Conservation (phyloP, 2,329 filamentous ascomycete species). For the Huntiella abstrusa region DNA sequence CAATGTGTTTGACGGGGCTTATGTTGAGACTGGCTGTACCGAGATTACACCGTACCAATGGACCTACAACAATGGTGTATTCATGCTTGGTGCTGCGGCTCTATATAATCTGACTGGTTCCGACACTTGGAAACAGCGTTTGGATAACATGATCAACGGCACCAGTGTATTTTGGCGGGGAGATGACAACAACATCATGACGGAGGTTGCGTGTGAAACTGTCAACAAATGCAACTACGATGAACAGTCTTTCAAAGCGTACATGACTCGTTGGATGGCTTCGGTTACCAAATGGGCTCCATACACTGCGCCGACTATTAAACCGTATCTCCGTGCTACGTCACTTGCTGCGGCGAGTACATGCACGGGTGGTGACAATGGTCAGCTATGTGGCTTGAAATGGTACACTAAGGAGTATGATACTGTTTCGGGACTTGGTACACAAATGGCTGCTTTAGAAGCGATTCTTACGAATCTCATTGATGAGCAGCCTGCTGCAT, state of each 20-base stretch:
- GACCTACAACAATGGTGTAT: slow-evolving; percentile 49
- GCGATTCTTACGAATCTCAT: slow-evolving; percentile 44
- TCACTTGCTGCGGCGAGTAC: slow-evolving; percentile 37
- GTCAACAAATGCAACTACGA: slow-evolving; percentile 41
- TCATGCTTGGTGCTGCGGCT: slow-evolving; percentile 46
- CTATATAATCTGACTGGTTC: slow-evolving; percentile 45
- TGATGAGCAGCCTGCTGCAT: slow-evolving; percentile 21
- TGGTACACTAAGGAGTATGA: slow-evolving; percentile 40
- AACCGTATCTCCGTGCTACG: slow-evolving; percentile 33
- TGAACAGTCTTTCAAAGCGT: slow-evolving; percentile 46
- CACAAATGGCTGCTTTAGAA: slow-evolving; percentile 53
- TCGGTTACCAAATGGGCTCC: slow-evolving; percentile 45
- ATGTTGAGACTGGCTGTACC: slow-evolving; percentile 37
- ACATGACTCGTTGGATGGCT: slow-evolving; percentile 42
- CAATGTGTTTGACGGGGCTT: slow-evolving; percentile 43
- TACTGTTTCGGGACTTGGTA: slow-evolving; percentile 42
- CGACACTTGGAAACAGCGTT: slow-evolving; percentile 36
- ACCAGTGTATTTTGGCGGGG: slow-evolving; percentile 36
- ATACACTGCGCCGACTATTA: slow-evolving; percentile 32
- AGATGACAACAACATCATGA: slow-evolving; percentile 36
- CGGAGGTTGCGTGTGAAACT: slow-evolving; percentile 46
- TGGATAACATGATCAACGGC: slow-evolving; percentile 36
- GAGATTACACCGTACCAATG: slow-evolving; percentile 43
- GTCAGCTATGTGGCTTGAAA: slow-evolving; percentile 39
- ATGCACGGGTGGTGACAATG: slow-evolving; percentile 37